Evolutionary conservation across 148 eudicot genomes (phyloP).

Genomic region (Heliamphora exappendiculata): DNA sequence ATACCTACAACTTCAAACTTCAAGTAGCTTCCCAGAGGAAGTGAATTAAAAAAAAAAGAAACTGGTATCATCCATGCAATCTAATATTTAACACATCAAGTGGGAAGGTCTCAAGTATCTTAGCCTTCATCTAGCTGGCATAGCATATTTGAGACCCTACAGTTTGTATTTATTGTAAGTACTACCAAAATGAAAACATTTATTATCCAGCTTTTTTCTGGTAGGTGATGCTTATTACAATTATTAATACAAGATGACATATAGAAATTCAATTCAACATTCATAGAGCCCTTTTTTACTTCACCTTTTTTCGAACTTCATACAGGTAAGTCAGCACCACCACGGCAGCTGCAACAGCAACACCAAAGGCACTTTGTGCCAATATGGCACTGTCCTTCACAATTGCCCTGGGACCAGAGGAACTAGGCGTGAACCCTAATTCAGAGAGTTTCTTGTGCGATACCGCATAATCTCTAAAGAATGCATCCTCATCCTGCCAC

Average conservation of each 20-base stretch:
- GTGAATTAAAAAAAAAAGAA: background rate
- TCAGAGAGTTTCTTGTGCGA: conserved; percentile 96
- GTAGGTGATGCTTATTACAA: background rate
- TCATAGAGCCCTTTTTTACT: conserved; percentile 17
- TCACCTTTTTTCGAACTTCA: conserved; percentile 59
- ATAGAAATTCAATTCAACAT: background rate
- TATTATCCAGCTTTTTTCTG: background rate
- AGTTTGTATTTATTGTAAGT: conserved; percentile 5
- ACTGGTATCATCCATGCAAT: background rate
- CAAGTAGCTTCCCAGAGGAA: background rate
- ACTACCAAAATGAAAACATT: background rate
- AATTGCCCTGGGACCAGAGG: conserved; percentile 13
- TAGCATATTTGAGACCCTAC: background rate
- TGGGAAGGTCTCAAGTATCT: background rate
- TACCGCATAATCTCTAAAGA: conserved; percentile 71
- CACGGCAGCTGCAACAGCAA: conserved; percentile 81
- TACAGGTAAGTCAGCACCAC: conserved; percentile 73
- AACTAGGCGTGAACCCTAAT: conserved; percentile 44
- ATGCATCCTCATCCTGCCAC: conserved; percentile 86
- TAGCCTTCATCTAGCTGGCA: background rate
- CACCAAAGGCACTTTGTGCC: conserved; percentile 52
- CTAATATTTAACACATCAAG: background rate
- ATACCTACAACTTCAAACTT: background rate
- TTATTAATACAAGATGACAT: background rate
- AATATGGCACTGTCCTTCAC: conserved; percentile 15